Base-by-base conservation (phyloP, 2,329 filamentous ascomycete genomes). In the Monosporascus sp. region DNA sequence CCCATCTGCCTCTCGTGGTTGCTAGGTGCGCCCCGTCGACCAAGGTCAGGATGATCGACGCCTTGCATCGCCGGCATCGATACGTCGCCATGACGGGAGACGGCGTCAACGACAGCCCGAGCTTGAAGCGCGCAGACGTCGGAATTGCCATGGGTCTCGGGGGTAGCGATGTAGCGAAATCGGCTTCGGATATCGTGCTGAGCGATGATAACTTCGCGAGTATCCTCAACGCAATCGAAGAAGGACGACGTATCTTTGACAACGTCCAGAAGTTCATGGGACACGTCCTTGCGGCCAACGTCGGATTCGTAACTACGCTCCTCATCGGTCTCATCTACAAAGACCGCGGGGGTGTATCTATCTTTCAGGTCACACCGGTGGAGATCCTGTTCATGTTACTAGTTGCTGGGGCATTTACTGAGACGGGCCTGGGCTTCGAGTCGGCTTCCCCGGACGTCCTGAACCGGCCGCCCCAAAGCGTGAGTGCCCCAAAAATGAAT, bases 131-230 rank as follows among this genome's bases (percentile, higher is more conserved):
- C 60, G 83, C 86, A 5, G 86, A 90, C 62, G 85, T 90, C 17
- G 86, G 86, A 62, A 89, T 90, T 59, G 86, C 86, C 57, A 90
- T 89, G 86, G 85, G 86, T 47, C 74, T 83, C 57, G 77, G 83
- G 41, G 86, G 86, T 17, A 86, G 82, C 44, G 86, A 89, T 63
- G 86, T 90, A 8, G 86, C 86, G 57, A 89, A 89, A 63, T 85
- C 94, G 70, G 90, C 90, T 2, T 87, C 89, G 1, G 90, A 95
- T 64, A 94, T 96, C 79, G 89, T 95, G 37, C 75, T 96, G 41
- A 91, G 89, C 0, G 89, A 94, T 65, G 90, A 94, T 69, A 92
- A 95, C 71, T 95, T 95, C 65, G 88, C 90, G 9, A 90, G 86
- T 25, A 89, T 89, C 51, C 78, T 89, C 42, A 85, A 82, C n/a